Evolutionary conservation across 2,329 filamentous ascomycete species (phyloP), one percentile per base, ranked within the genome.

Genomic region (Pseudopithomyces maydicus): DNA sequence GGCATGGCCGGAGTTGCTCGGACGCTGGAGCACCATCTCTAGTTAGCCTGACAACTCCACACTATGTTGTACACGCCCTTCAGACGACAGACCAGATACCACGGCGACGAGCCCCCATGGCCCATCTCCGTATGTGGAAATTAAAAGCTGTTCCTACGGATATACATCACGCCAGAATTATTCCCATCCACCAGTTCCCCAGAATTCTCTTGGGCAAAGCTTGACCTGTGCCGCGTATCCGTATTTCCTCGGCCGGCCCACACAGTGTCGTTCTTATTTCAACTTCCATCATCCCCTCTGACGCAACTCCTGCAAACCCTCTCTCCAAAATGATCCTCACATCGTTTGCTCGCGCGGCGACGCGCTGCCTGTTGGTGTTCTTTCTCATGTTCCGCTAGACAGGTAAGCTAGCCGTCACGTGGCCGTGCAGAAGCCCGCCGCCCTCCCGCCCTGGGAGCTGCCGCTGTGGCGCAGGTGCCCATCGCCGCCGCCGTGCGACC

Each of bases 221-320:
- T 50, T 50, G 47, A 50, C 35, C 47, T 3, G 35, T 50, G 20
- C 47, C 47, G 47, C 29, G 19, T 29, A 41, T 2, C 47, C 35
- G 47, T 32, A 23, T 17, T 12, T 29, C 8, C 35, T 50, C 22
- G 47, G 47, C 47, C 10, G 35, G 35, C 35, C 47, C 47, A 22
- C 44, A 14, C 29, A 17, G 26, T 20, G 12, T 35, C 23, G n/a
- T 19, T 14, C 22, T 50, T 50, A 50, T 36, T 39, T 50, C 22
- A 50, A 50, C 47, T 22, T 26, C 35, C 39, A 10, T 14, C 10
- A 19, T 39, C 22, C 46, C 22, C 22, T 6, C 23, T 29, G 26
- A 29, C 26, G 26, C 26, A 29, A 29, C 5, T 29, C 7, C 7
- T 32, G 26, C 15, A 19, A 39, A 2, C 6, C 17, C 6, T 6